Percentiles rank a stretch among this genome's conserved stretches.
Evolutionary conservation across 2,329 filamentous ascomycete genomes (phyloP).

Genomic region (Hypoxylon sp.): DNA sequence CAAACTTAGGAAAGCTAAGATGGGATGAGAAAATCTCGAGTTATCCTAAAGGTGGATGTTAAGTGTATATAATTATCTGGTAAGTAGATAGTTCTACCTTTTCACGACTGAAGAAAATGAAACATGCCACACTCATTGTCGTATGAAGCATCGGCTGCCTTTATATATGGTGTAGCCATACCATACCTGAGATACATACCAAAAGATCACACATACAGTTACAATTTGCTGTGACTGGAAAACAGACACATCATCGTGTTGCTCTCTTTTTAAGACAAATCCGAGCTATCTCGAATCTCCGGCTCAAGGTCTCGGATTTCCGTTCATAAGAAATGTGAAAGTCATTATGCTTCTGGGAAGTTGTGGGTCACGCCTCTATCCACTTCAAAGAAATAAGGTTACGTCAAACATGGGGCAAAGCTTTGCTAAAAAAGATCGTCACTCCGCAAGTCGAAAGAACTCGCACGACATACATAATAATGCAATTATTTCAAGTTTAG

Average conservation of each 20-base stretch:
- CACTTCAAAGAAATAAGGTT: slow-evolving; percentile 2
- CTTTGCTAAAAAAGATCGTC: not conserved
- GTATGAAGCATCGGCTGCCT: not conserved
- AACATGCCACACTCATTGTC: not conserved
- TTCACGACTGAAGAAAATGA: slow-evolving; percentile 1
- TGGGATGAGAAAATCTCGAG: not conserved
- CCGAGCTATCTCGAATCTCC: slow-evolving; percentile 39
- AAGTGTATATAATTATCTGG: not conserved
- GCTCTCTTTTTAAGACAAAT: slow-evolving; percentile 3
- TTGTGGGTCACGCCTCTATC: not conserved
- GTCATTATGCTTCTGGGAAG: slow-evolving; percentile 11
- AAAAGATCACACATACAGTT: slow-evolving; percentile 8
- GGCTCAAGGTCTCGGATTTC: slow-evolving; percentile 30
- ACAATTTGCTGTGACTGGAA: slow-evolving; percentile 16
- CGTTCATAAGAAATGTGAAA: slow-evolving; percentile 16
- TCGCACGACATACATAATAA: not conserved
- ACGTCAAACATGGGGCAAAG: slow-evolving; percentile 16
- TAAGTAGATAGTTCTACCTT: slow-evolving; percentile 4
- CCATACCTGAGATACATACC: not conserved
- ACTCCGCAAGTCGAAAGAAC: not conserved
- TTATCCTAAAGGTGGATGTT: slow-evolving; percentile 1
- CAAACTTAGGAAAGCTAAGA: not conserved
- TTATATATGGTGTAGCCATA: slow-evolving; percentile 7
- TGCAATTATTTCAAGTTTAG: not conserved
- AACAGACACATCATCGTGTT: slow-evolving; percentile 22